Base-by-base conservation (phyloP, 352 stramenopile genomes). In the Globisporangium spiculum region DNA sequence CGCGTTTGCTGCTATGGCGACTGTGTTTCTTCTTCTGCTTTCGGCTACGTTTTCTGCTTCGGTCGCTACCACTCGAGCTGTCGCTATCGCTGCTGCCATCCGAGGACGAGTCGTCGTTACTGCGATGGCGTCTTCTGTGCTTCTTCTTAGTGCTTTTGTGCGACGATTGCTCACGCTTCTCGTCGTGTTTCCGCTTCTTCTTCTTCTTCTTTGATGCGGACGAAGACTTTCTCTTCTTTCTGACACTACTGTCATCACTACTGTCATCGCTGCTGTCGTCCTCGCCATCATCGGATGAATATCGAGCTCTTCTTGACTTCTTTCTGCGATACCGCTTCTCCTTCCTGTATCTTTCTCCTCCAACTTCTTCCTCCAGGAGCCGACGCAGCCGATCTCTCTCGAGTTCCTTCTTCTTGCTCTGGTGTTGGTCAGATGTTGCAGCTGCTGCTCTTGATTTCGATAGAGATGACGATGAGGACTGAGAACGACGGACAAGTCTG, bases 381-480 rank as follows among this genome's bases (percentile, higher is more conserved):
- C 24, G 46, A 6, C 73, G 77, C n/a, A 84, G 66, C 0, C 73
- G 75, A 4, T 81, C 68, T n/a, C 72, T 66, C 53, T 84, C 75
- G 1, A 81, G 36, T 32, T 22, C 68, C 54, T 65, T 73, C 18
- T 38, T 61, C 0, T 22, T 32, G 32, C 5, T 60, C 54, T 38
- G 38, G 48, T n/a, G 48, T 44, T 36, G 63, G 5, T 14, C 18
- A 10, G 24, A 20, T 41, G 27, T n/a, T 60, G 20, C 48, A 22
- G 9, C 16, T 48, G 56, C 4, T 44, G 54, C 18, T 48, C 26
- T n/a, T 56, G 50, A 12, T 18, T 27, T 26, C 22, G 50, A 30
- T 12, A 46, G 32, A 46, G 56, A 61, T 14, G 55, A 61, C 3
- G 18, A 24, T 14, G 6, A 34, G 4, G 56, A 61, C 2, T 24